Percentiles rank a stretch among this genome's conserved stretches.
Evolutionary conservation across 2,329 filamentous ascomycete species (phyloP).

Genomic region (Xylaria hypoxylon): DNA sequence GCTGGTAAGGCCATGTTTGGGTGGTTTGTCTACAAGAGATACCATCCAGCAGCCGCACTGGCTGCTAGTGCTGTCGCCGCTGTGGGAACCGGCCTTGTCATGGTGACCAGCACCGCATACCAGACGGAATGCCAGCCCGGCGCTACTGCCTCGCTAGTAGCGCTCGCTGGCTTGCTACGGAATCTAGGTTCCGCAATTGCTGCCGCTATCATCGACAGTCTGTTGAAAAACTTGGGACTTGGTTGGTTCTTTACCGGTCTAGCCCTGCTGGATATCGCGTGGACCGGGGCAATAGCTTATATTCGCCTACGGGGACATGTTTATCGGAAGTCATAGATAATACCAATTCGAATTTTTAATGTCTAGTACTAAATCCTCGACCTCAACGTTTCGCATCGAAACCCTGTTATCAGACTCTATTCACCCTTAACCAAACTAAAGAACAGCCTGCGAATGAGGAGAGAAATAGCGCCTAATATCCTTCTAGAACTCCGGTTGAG

Average conservation of each 20-base stretch:
- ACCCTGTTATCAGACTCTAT: no score
- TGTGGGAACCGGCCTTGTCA: slow-evolving; percentile 56
- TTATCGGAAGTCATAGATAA: slow-evolving; percentile 23
- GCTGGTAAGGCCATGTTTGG: slow-evolving; percentile 56
- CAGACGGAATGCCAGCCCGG: slow-evolving; percentile 55
- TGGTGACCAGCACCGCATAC: slow-evolving; percentile 57
- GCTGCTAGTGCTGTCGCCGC: slow-evolving; percentile 48
- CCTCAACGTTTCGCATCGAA: no score
- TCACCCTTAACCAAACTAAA: no score
- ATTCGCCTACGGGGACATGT: slow-evolving; percentile 27
- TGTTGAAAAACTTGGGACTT: slow-evolving; percentile 52
- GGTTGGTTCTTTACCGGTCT: slow-evolving; percentile 57
- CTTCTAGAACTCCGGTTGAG: no score
- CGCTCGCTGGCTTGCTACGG: slow-evolving; percentile 55
- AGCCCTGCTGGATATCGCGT: slow-evolving; percentile 47
- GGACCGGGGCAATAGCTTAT: slow-evolving; percentile 22
- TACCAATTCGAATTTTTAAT: not conserved
- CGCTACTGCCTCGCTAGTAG: slow-evolving; percentile 56
- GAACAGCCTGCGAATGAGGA: no score
- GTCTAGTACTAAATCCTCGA: no score
- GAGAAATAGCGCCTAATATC: no score
- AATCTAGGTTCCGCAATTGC: slow-evolving; percentile 56
- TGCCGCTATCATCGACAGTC: slow-evolving; percentile 51
- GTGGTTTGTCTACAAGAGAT: slow-evolving; percentile 52
- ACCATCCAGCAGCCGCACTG: slow-evolving; percentile 49